These are phyloP conservation scores for Neonectria neomacrospora DNA, from an alignment of 2,329 filamentous ascomycete species.

Conservation along the genomic window DNA sequence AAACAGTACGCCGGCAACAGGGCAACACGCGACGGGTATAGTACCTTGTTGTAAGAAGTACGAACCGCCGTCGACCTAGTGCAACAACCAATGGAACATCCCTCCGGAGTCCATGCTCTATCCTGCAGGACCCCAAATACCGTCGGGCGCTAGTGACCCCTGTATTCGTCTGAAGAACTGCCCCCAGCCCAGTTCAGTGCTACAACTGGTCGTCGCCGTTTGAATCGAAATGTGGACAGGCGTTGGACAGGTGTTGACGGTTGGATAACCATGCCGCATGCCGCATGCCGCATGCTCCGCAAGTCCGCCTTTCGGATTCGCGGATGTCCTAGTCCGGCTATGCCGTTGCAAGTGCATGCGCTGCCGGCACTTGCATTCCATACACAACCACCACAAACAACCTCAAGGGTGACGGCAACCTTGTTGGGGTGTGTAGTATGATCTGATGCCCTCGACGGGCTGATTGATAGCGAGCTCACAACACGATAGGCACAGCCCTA, in stretches of 20 bases:
- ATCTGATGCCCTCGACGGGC: neutral
- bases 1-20: slow-evolving; percentile 17
- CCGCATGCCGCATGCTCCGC: neutral
- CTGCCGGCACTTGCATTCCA: slow-evolving; percentile 24
- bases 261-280: neutral
- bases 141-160: slow-evolving; percentile 6
- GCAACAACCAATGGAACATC: neutral
- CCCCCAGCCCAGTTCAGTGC: neutral
- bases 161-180: slow-evolving; percentile 6
- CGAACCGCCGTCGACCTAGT: neutral
- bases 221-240: slow-evolving; percentile 2
- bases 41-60: neutral
- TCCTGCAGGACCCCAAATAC: neutral
- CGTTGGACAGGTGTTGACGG: neutral
- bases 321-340: slow-evolving; percentile 13
- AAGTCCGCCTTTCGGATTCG: slow-evolving; percentile 10
- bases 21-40: slow-evolving; percentile 13
- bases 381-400: neutral
- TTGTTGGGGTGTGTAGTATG: slow-evolving; percentile 12
- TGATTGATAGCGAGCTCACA: neutral
- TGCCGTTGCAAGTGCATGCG: slow-evolving; percentile 14
- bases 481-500: slow-evolving; percentile 5
- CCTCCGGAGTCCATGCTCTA: neutral
- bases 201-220: neutral
- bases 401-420: slow-evolving; percentile 2